Evolutionary conservation across 2,329 filamentous ascomycete genomes (phyloP).

Genomic region (Magnaporthiopsis poae): DNA sequence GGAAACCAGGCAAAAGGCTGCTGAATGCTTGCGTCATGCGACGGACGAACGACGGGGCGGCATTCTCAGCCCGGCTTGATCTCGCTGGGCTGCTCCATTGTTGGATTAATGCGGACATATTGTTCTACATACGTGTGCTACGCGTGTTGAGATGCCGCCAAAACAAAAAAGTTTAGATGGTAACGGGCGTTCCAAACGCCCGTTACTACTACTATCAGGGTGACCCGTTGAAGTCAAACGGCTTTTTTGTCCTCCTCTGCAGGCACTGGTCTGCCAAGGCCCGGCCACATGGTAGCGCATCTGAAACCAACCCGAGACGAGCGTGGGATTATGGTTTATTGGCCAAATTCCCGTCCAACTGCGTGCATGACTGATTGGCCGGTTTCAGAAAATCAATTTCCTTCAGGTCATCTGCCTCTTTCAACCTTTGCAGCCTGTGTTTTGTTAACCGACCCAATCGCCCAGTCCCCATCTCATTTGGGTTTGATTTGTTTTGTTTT

Average conservation of each 20-base stretch:
- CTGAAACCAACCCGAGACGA: not conserved
- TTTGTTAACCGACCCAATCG: not conserved
- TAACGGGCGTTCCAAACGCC: not conserved
- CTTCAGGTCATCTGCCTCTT: not conserved
- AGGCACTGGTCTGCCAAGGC: not conserved
- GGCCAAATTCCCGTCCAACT: not conserved
- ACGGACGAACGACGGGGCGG: not conserved
- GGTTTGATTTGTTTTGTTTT: not conserved
- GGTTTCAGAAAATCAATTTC: not conserved
- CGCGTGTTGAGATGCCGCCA: not conserved
- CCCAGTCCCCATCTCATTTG: not conserved
- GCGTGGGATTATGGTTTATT: not conserved
- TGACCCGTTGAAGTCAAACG: not conserved
- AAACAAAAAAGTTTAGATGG: not conserved
- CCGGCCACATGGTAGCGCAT: not conserved
- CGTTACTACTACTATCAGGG: not conserved
- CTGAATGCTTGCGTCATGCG: not conserved
- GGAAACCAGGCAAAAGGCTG: not conserved
- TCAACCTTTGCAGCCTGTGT: not conserved
- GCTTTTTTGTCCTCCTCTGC: not conserved
- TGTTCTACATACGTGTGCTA: too few species aligned
- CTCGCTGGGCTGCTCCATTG: not conserved
- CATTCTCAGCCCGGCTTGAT: not conserved
- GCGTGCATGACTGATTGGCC: not conserved
- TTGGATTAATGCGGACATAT: too few species aligned